Evolutionary conservation across 257 asterid genomes (phyloP), one percentile per base, ranked within the genome.

Genomic region (Cynanchum wilfordii): DNA sequence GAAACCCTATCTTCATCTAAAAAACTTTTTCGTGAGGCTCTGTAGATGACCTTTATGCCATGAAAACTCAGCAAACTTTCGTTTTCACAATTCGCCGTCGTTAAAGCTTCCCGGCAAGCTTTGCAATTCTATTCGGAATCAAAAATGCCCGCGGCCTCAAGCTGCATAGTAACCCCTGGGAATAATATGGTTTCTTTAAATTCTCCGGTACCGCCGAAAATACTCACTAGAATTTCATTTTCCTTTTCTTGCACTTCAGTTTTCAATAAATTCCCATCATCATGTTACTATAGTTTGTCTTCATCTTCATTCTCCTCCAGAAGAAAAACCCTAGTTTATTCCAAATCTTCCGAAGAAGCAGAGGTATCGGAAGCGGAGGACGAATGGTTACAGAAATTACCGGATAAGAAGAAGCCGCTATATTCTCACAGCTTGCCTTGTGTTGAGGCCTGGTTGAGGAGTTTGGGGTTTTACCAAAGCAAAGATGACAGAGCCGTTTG

Each of bases 391-490:
- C 89, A 92, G 81, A 92, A 83, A 79, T 71, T 95, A 44, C 99
- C 99, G 9, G 99, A 95, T 11, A 95, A 87, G 77, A 86, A 85
- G 84, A 95, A 90, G 79, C 83, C 98, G 17, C 72, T 95, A 67
- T 95, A 95, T 68, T 84, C 98, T 62, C 99, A 92, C 83, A 95
- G 99, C 77, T 84, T 95, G 85, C 98, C 98, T 10, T 90, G 96
- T 79, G 82, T 95, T 13, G 99, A 95, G 77, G 97, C 99, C 0
- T 95, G 99, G 99, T 77, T 95, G 77, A 89, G 74, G 76, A 87
- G 81, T 73, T 80, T 92, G 69, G 96, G 96, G 42, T 95, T 95
- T 87, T 62, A 73, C 58, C 98, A 90, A 85, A 95, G 92, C 27
- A 83, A 82, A 81, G 98, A 95, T 10, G 97, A 95, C 77, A 83